Conservation (phyloP, 345 rosid species). For the Aurinia saxatilis region DNA sequence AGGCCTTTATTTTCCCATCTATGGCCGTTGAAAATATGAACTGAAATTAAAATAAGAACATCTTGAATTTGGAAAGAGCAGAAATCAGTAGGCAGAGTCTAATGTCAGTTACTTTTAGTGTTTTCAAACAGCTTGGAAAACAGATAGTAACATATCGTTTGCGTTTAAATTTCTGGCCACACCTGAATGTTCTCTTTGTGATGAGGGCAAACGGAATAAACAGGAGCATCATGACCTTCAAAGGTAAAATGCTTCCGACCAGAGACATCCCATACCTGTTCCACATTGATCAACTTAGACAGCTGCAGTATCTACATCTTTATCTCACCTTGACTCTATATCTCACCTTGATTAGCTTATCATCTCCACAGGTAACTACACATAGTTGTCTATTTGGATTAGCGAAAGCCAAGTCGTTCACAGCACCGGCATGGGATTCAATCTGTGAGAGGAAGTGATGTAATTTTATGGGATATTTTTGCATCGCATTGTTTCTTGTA, state of each 20-base stretch:
- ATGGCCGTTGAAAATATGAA: constrained; percentile 72
- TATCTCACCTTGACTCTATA: not conserved
- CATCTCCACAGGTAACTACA: constrained; percentile 90
- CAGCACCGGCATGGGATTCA: constrained; percentile 81
- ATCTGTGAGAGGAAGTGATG: constrained; percentile 39
- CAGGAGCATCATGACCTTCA: constrained; percentile 86
- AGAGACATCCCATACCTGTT: constrained; percentile 77
- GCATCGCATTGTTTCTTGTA: not conserved
- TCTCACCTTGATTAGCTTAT: constrained; percentile 74
- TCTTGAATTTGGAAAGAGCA: not conserved
- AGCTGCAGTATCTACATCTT: not conserved
- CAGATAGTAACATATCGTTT: not conserved
- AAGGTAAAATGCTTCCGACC: constrained; percentile 62
- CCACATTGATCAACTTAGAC: constrained; percentile 28
- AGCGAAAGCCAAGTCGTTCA: constrained; percentile 87
- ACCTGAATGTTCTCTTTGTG: constrained; percentile 90
- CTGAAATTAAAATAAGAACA: constrained; percentile 32
- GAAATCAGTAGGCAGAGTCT: not conserved
- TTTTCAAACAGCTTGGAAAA: not conserved
- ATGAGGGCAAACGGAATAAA: constrained; percentile 86
- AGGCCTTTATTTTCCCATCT: constrained; percentile 86
- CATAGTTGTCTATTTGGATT: constrained; percentile 71
- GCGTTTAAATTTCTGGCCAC: not conserved
- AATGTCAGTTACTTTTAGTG: not conserved
- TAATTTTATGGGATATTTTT: constrained; percentile 11